Evolutionary conservation across 495 filamentous ascomycete genomes (phyloP).

Genomic region (Aspergillus baeticus): DNA sequence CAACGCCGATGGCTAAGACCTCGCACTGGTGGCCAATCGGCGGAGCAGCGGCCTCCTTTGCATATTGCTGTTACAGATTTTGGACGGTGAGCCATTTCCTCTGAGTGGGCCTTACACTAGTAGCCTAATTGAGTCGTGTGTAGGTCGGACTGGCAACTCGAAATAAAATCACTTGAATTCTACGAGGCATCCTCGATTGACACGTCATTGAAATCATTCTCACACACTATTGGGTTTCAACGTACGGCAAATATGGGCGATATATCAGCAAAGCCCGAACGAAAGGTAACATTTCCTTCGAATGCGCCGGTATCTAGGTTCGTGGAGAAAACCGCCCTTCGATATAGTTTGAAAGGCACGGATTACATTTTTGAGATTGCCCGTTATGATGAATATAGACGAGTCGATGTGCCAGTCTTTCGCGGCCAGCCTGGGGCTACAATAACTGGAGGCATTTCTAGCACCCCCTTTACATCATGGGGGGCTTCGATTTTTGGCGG

Average conservation of each 20-base stretch:
- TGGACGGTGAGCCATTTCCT: conserved; percentile 23
- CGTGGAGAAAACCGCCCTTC: conserved; percentile 50
- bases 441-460: conserved; percentile 20
- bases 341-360: conserved; percentile 45
- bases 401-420: conserved; percentile 1
- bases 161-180: conserved; percentile 36
- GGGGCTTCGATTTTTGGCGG: conserved; percentile 49
- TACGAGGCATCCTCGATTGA: conserved; percentile 25
- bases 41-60: conserved; percentile 24
- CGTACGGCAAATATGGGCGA: conserved; percentile 12
- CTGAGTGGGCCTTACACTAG: no score
- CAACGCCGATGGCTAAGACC: conserved; percentile 36
- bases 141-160: conserved; percentile 42
- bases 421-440: neutral
- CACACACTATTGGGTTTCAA: conserved; percentile 24
- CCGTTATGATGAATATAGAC: conserved; percentile 52
- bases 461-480: conserved; percentile 32
- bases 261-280: conserved; percentile 23
- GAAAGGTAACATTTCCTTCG: conserved; percentile 25
- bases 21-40: conserved; percentile 15
- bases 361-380: conserved; percentile 56
- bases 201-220: conserved; percentile 25
- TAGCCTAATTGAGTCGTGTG: conserved; percentile 2
- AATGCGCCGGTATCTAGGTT: conserved; percentile 29
- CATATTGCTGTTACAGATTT: conserved; percentile 39